phyloP scores from a whole-genome alignment of 805 yeast species.

The Metschnikowia kofuensis region DNA sequence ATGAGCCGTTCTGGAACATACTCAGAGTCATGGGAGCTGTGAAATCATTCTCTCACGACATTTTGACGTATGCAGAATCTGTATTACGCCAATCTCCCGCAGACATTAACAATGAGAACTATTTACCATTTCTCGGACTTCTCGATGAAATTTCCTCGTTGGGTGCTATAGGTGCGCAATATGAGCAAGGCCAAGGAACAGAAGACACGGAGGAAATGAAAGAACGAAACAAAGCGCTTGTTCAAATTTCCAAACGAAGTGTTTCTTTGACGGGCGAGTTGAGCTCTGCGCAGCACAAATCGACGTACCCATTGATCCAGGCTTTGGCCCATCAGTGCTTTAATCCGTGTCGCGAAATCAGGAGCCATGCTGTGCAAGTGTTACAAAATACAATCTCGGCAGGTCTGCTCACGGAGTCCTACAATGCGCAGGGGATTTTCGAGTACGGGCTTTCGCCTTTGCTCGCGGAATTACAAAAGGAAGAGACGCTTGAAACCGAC shows the following conservation, averaged over 20 bases:
- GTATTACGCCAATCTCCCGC: slow-evolving; percentile 32
- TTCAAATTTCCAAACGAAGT: slow-evolving; percentile 59
- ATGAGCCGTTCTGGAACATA: slow-evolving; percentile 52
- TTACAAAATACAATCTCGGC: slow-evolving; percentile 55
- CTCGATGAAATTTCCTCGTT: slow-evolving; percentile 78
- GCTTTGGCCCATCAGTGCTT: slow-evolving; percentile 87
- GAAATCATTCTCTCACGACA: slow-evolving; percentile 37
- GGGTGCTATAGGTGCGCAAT: slow-evolving; percentile 75
- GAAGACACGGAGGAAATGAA: slow-evolving; percentile 43
- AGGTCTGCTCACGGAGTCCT: slow-evolving; percentile 30
- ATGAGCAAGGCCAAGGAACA: slow-evolving; percentile 47
- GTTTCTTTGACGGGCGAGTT: slow-evolving; percentile 58
- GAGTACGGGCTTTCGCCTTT: slow-evolving; percentile 76
- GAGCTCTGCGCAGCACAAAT: slow-evolving; percentile 32
- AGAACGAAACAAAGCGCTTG: slow-evolving; percentile 42
- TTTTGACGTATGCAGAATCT: slow-evolving; percentile 48
- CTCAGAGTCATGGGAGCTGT: slow-evolving; percentile 48
- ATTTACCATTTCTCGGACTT: slow-evolving; percentile 64
- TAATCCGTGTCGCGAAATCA: slow-evolving; percentile 79
- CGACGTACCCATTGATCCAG: slow-evolving; percentile 64
- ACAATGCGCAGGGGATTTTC: slow-evolving; percentile 55
- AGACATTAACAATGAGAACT: slow-evolving; percentile 48
- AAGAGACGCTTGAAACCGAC: slow-evolving; percentile 59
- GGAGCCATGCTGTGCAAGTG: slow-evolving; percentile 60
- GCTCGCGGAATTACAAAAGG: slow-evolving; percentile 60